A percentile compares a stretch with the other conserved stretches of the same genome.
These are phyloP conservation scores for Cladorrhinum sp. DNA, from an alignment of 2,329 filamentous ascomycete species.

Conservation along the genomic window DNA sequence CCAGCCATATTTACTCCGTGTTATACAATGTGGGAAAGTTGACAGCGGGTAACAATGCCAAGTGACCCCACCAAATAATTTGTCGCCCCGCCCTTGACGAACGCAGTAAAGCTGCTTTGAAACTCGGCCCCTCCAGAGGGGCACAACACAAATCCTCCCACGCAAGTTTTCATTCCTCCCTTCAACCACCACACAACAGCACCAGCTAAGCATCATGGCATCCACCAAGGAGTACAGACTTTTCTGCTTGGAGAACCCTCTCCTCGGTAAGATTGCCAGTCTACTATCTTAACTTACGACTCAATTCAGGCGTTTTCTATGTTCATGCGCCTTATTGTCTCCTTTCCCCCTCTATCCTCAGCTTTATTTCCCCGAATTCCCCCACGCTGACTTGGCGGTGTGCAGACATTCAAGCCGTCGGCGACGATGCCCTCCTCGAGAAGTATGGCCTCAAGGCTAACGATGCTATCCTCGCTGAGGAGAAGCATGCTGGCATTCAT, in stretches of 20 bases:
- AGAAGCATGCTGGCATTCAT: constrained; percentile 84
- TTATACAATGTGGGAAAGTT: constrained; percentile 3
- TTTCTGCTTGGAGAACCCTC: constrained; percentile 93
- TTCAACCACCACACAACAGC: constrained; percentile 19
- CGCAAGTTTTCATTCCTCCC: not conserved
- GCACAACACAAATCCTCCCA: constrained; percentile 15
- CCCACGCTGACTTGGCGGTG: constrained; percentile 11
- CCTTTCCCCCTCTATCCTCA: not conserved
- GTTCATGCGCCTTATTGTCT: no score
- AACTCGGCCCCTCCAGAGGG: constrained; percentile 13
- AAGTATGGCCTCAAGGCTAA: constrained; percentile 95
- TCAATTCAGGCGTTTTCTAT: no score
- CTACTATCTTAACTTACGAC: no score
- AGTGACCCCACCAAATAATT: constrained; percentile 18
- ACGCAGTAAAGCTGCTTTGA: constrained; percentile 9
- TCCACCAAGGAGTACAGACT: constrained; percentile 78
- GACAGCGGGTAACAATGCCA: constrained; percentile 11
- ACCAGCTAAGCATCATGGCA: constrained; percentile 57
- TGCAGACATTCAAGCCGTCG: constrained; percentile 84
- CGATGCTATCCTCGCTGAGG: constrained; percentile 94
- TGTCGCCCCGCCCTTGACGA: constrained; percentile 16
- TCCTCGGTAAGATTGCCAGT: constrained; percentile 65
- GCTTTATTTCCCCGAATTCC: constrained; percentile 1
- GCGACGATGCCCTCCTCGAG: constrained; percentile 77
- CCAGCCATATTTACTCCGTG: constrained; percentile 14